Evolutionary conservation across 1,139 yeast species (phyloP), one percentile per base, ranked within the genome.

Genomic region (Pichia sp.): DNA sequence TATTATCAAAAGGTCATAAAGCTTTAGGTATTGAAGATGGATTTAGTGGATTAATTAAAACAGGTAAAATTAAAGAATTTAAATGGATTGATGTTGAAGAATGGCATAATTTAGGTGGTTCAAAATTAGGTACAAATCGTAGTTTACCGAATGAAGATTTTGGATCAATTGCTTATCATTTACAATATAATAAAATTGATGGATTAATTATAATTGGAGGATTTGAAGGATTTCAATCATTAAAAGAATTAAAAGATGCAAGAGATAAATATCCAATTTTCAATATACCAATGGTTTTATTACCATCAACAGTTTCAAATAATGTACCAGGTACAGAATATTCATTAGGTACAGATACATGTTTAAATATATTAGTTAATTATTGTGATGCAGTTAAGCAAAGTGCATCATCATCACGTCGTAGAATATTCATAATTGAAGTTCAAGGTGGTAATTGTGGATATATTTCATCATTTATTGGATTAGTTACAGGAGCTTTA

Each of bases 361-460:
- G 97, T 67, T 69, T 91, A 66, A 91, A 91, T 63, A 76, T 93
- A 28, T 73, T 91, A 61, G 88, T 88, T 58, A 74, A 80, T 44
- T 91, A 91, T 68, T 89, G 97, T 70, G 98, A 91, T 62, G 88
- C 86, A 23, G 84, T 91, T 51, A 88, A 89, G 65, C 97, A 88
- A 67, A 79, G 91, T 36, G 97, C 98, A 3, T 79, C 96, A 18
- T 86, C 97, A 19, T 82, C 96, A 4, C 79, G 98, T 67, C 84
- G 93, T 54, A 77, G 98, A 58, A 94, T 85, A 6, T 91, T 91
- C 60, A 96, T 91, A 23, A 95, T 91, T 48, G 98, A 91, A 58
- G 95, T 85, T 28, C 97, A 91, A 69, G 98, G 98, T 54, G 98
- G 97, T 42, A 83, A 86, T 64, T 82, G 94, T 8, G 98, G 98